Conservation (phyloP, 805 yeast species). For the Ogataea pilisensis region DNA sequence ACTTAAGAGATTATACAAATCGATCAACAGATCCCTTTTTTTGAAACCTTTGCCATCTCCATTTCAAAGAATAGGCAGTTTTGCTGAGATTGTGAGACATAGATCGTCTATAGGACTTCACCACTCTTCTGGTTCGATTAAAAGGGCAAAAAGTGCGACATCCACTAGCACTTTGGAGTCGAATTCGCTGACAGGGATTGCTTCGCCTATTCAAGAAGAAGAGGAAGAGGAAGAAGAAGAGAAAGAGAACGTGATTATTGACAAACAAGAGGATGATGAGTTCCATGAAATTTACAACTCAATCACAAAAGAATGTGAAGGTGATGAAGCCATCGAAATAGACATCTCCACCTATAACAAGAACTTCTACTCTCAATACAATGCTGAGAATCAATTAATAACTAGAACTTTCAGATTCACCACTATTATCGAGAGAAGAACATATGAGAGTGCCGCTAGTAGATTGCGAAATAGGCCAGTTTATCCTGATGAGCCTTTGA, state of each 20-base stretch:
- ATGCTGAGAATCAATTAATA: slow-evolving; percentile 24
- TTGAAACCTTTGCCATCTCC: slow-evolving; percentile 19
- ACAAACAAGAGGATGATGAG: background rate
- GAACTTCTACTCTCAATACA: slow-evolving; percentile 24
- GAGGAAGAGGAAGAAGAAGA: slow-evolving; percentile 5
- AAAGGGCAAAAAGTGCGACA: background rate
- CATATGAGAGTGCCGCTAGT: slow-evolving; percentile 15
- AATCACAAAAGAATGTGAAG: background rate
- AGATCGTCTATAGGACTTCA: slow-evolving; percentile 2
- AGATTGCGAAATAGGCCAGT: background rate
- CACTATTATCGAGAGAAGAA: slow-evolving; percentile 25
- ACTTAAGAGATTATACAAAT: slow-evolving; percentile 43
- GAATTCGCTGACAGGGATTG: background rate
- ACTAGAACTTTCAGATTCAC: slow-evolving; percentile 26
- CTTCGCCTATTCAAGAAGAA: background rate
- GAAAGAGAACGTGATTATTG: background rate
- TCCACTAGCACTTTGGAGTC: background rate
- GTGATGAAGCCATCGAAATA: slow-evolving; percentile 9
- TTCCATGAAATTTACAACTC: background rate
- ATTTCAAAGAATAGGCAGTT: slow-evolving; percentile 26
- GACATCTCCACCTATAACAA: slow-evolving; percentile 26
- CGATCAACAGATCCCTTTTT: slow-evolving; percentile 31
- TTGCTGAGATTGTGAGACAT: slow-evolving; percentile 20
- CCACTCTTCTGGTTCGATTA: background rate
- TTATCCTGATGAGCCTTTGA: slow-evolving; percentile 18